Percentiles rank a stretch among this genome's conserved stretches.
These are phyloP conservation scores for Pichia eremophila DNA, from an alignment of 805 yeast genomes.

Conservation along the genomic window DNA sequence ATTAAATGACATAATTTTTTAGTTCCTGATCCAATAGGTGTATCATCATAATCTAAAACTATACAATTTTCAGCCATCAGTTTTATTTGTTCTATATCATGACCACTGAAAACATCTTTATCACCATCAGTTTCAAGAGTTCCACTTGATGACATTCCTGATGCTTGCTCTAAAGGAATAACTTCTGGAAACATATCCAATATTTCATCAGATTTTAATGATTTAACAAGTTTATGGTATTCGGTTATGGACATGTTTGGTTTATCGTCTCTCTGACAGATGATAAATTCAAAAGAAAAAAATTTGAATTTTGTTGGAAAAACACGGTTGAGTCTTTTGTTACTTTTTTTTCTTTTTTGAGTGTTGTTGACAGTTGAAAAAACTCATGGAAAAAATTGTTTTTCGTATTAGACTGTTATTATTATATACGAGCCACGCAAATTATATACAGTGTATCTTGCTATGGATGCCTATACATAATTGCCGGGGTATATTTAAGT, in stretches of 20 bases:
- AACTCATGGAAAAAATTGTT: too few relatives aligned
- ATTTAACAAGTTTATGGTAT: conserved; percentile 47
- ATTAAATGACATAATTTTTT: conserved; percentile 84
- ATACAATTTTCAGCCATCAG: conserved; percentile 96
- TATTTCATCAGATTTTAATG: conserved; percentile 40
- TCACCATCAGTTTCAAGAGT: conserved; percentile 20
- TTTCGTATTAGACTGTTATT: too few relatives aligned
- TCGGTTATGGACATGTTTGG: conserved; percentile 6
- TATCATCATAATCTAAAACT: conserved; percentile 80
- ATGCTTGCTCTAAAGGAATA: conserved; percentile 48
- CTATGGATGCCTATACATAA: too few relatives aligned
- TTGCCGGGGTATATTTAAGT: too few relatives aligned
- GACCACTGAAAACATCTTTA: conserved; percentile 60
- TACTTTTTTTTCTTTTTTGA: too few relatives aligned
- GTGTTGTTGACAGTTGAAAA: background rate
- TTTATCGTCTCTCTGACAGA: background rate
- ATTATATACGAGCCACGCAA: too few relatives aligned
- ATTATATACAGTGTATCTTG: too few relatives aligned
- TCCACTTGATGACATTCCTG: conserved; percentile 44
- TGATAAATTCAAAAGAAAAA: background rate
- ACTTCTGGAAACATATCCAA: conserved; percentile 56
- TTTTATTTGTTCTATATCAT: conserved; percentile 88
- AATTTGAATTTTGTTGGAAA: too few relatives aligned
- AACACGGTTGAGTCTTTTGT: too few relatives aligned
- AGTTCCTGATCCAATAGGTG: conserved; percentile 86